These are phyloP conservation scores for Quercus wislizeni DNA, from an alignment of 306 rosid genomes.

Conservation along the genomic window DNA sequence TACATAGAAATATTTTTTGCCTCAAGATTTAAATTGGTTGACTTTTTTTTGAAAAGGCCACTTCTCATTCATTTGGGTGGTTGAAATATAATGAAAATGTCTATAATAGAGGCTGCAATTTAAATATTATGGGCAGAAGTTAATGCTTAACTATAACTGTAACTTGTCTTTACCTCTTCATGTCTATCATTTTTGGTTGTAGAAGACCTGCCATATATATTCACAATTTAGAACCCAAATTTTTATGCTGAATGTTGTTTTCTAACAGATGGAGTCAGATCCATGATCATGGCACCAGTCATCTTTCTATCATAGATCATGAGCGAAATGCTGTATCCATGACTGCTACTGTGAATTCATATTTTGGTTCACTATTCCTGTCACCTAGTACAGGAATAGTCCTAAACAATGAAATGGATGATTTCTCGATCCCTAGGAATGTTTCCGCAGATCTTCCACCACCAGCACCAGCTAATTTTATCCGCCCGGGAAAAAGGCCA, in stretches of 20 bases:
- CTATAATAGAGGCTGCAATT: background rate
- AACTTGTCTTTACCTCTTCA: background rate
- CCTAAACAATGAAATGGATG: conserved; percentile 89
- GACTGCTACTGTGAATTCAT: conserved; percentile 66
- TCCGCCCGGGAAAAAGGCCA: conserved; percentile 78
- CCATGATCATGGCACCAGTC: conserved; percentile 86
- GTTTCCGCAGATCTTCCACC: conserved; percentile 46
- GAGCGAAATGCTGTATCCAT: conserved; percentile 72
- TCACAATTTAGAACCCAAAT: background rate
- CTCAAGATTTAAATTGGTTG: background rate
- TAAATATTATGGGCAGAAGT: background rate
- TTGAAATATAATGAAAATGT: background rate
- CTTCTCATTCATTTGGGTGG: background rate
- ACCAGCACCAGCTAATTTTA: conserved; percentile 74
- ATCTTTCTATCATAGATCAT: conserved; percentile 51
- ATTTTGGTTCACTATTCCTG: conserved; percentile 67
- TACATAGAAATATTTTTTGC: background rate
- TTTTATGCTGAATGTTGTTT: conserved; percentile 5
- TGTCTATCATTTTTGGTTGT: background rate
- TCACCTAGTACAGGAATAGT: conserved; percentile 79
- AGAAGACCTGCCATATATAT: background rate
- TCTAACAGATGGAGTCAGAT: conserved; percentile 66
- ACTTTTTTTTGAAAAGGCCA: background rate
- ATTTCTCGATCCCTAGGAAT: conserved; percentile 67
- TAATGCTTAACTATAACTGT: background rate